Evolutionary conservation across 106 monocot species (phyloP).

Genomic region (Dactylorhiza incarnata): DNA sequence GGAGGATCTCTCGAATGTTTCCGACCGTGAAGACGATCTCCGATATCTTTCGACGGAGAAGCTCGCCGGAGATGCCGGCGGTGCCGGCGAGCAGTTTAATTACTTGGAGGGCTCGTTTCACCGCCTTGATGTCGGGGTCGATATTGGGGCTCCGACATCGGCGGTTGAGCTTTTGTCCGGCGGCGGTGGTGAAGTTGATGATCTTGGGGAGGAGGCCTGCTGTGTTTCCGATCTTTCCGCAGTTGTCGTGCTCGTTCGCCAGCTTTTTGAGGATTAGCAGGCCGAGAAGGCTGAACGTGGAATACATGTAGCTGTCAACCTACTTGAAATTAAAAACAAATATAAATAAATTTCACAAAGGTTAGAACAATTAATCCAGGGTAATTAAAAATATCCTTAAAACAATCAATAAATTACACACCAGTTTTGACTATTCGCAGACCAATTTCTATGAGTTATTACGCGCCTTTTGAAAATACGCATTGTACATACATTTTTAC

Average conservation of each 20-base stretch:
- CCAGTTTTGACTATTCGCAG: too few relatives aligned
- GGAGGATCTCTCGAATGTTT: conserved; percentile 50
- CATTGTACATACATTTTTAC: too few relatives aligned
- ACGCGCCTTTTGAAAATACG: too few relatives aligned
- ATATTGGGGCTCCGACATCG: neutral
- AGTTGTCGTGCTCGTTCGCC: conserved; percentile 64
- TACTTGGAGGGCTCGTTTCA: conserved; percentile 39
- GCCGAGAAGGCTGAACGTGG: conserved; percentile 42
- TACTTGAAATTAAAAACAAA: neutral
- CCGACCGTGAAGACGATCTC: conserved; percentile 65
- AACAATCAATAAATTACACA: too few relatives aligned
- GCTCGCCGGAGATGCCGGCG: conserved; percentile 24
- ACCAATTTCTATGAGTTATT: too few relatives aligned
- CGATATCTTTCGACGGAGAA: conserved; percentile 43
- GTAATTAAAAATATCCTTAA: neutral
- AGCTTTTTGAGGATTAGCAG: conserved; percentile 71
- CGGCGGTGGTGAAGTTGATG: conserved; percentile 46
- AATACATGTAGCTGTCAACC: conserved; percentile 20
- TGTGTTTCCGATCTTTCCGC: conserved; percentile 65
- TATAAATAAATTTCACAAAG: neutral
- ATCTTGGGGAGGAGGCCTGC: conserved; percentile 62
- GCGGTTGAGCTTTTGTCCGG: conserved; percentile 1
- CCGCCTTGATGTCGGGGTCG: conserved; percentile 27
- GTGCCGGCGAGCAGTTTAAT: conserved; percentile 43
- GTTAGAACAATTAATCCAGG: neutral